These are phyloP conservation scores for Linnemannia hyalina DNA, from an alignment of 192 early-diverging fungal genomes.

Conservation along the genomic window DNA sequence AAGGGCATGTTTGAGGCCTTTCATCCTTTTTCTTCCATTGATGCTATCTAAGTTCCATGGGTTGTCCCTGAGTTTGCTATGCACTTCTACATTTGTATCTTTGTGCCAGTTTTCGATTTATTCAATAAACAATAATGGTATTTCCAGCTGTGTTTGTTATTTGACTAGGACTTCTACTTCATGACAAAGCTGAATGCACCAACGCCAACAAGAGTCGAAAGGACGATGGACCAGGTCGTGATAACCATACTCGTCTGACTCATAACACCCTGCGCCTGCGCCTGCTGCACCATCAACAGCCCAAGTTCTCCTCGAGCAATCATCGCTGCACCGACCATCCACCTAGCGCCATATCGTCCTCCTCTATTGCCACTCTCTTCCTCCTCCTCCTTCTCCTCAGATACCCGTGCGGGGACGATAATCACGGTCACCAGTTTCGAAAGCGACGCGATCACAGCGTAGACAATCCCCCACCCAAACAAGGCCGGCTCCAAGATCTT, in stretches of 20 bases:
- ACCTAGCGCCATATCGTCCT: constrained; percentile 2
- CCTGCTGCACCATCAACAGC: constrained; percentile 47
- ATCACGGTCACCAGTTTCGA: constrained; percentile 27
- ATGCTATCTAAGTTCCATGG: background rate
- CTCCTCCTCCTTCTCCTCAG: background rate
- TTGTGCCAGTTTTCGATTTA: too few relatives aligned
- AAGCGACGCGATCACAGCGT: constrained; percentile 41
- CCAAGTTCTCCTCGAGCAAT: constrained; percentile 51
- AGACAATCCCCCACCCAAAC: constrained; percentile 46
- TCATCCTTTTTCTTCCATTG: constrained; percentile 23
- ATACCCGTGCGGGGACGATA: constrained; percentile 13
- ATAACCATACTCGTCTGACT: constrained; percentile 36
- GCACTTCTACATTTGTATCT: background rate
- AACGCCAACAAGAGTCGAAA: constrained; percentile 33
- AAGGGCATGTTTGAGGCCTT: constrained; percentile 29
- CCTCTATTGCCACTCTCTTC: background rate
- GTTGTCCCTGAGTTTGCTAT: background rate
- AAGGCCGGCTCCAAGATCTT: constrained; percentile 29
- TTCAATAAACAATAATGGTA: background rate
- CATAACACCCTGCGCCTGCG: constrained; percentile 37
- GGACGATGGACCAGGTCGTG: constrained; percentile 45
- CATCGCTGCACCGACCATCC: constrained; percentile 54
- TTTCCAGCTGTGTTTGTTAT: background rate
- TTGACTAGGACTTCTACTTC: constrained; percentile 2
- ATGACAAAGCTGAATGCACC: constrained; percentile 25